Conservation (phyloP, 129 eudicot species). For the Pulicaria dysenterica region DNA sequence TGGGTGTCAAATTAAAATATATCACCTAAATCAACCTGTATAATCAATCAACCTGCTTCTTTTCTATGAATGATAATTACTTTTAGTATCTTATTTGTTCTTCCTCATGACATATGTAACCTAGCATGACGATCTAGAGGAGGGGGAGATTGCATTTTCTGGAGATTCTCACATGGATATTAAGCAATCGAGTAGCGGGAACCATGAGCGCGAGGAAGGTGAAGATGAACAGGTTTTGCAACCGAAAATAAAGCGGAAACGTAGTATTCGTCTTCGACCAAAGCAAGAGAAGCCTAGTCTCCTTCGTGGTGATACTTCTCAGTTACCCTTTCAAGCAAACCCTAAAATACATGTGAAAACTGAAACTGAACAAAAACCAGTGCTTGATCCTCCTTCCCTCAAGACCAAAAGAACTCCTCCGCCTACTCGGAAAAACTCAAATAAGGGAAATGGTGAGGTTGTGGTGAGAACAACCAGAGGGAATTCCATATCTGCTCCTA, state of each 20-base stretch:
- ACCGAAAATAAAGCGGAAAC: conserved; percentile 84
- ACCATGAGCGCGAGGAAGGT: conserved; percentile 85
- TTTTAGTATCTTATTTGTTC: conserved; percentile 9
- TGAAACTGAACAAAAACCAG: conserved; percentile 47
- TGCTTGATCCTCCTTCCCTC: conserved; percentile 44
- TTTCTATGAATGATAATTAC: neutral
- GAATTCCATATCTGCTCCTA: conserved; percentile 47
- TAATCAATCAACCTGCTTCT: neutral
- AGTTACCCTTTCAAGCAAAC: conserved; percentile 56
- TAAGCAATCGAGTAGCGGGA: conserved; percentile 92
- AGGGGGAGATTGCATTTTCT: conserved; percentile 90
- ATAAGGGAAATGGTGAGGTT: conserved; percentile 41
- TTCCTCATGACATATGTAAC: neutral
- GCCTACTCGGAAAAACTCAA: conserved; percentile 46
- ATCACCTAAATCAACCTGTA: neutral
- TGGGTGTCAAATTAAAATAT: too few species aligned
- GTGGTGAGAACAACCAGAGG: conserved; percentile 50
- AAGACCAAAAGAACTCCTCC: conserved; percentile 54
- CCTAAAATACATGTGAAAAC: conserved; percentile 46
- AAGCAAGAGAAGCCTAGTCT: conserved; percentile 41
- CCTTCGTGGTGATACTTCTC: conserved; percentile 56
- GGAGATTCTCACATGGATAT: conserved; percentile 77
- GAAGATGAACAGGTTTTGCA: conserved; percentile 97
- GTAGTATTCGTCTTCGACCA: conserved; percentile 87
- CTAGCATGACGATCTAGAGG: conserved; percentile 88